Conservation (phyloP, 208 protist species). For the Vickermania ingenoplastis region DNA sequence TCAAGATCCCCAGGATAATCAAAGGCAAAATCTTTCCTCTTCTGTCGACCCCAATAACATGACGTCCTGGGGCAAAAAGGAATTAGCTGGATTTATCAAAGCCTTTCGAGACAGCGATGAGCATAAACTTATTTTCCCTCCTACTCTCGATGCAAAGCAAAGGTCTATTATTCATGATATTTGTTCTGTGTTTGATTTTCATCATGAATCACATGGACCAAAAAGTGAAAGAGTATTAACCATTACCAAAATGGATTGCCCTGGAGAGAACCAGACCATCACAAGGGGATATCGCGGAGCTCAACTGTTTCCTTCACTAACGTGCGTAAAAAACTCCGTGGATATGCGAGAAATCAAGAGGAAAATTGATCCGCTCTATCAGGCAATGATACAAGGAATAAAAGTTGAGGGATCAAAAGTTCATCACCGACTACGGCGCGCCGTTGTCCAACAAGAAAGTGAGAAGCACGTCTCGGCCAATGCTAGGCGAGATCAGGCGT, state of each 20-base stretch:
- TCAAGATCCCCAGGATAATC: no score
- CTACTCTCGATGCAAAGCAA: slow-evolving; percentile 41
- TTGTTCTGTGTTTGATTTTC: slow-evolving; percentile 49
- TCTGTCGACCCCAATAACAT: slow-evolving; percentile 20
- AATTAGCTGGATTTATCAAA: slow-evolving; percentile 57
- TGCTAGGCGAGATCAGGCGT: slow-evolving; percentile 6
- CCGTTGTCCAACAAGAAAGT: slow-evolving; percentile 20
- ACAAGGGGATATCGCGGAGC: slow-evolving; percentile 74
- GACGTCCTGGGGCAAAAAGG: slow-evolving; percentile 59
- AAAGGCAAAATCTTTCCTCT: no score
- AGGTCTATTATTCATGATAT: slow-evolving; percentile 62
- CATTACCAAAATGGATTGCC: slow-evolving; percentile 40
- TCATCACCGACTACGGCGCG: slow-evolving; percentile 18
- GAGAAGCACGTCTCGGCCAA: slow-evolving; percentile 16
- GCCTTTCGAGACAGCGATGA: slow-evolving; percentile 61
- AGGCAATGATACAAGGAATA: slow-evolving; percentile 24
- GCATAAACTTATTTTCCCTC: slow-evolving; percentile 53
- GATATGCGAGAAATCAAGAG: slow-evolving; percentile 14
- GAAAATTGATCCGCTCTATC: slow-evolving; percentile 30
- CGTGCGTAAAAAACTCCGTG: slow-evolving; percentile 19
- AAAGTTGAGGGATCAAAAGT: slow-evolving; percentile 8
- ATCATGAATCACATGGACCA: slow-evolving; percentile 61
- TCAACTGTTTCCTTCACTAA: slow-evolving; percentile 27
- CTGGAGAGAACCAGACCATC: slow-evolving; percentile 37
- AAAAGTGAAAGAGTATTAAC: slow-evolving; percentile 31